Evolutionary conservation across 768 basidiomycete genomes (phyloP).

Genomic region (Leccinum uliginosum): DNA sequence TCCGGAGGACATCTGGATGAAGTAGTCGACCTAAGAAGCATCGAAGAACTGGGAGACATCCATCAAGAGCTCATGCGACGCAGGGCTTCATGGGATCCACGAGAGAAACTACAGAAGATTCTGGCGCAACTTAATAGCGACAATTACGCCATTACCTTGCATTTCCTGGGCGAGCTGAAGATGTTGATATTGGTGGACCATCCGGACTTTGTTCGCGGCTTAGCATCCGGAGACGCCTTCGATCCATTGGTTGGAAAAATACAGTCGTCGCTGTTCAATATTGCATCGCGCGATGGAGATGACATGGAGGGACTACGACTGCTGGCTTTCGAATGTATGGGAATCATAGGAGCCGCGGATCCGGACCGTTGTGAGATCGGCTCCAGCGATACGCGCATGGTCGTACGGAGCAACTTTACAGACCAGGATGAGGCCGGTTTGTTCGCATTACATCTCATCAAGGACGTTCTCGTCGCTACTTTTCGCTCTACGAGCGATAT

Average conservation of each 20-base stretch:
- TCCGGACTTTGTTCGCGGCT: slow-evolving; percentile 48
- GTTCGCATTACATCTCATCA: slow-evolving; percentile 85
- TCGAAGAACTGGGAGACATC: slow-evolving; percentile 57
- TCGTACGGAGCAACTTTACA: slow-evolving; percentile 75
- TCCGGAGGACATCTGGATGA: slow-evolving; percentile 63
- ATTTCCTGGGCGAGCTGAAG: slow-evolving; percentile 74
- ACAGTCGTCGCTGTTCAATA: slow-evolving; percentile 59
- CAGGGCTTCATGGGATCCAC: slow-evolving; percentile 49
- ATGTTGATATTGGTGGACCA: slow-evolving; percentile 51
- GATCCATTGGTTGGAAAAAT: slow-evolving; percentile 69
- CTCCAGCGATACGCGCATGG: slow-evolving; percentile 54
- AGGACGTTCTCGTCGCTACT: slow-evolving; percentile 79
- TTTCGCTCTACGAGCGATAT: slow-evolving; percentile 95
- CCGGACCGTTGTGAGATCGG: slow-evolving; percentile 84
- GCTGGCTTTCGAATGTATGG: slow-evolving; percentile 85
- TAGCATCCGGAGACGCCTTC: slow-evolving; percentile 85
- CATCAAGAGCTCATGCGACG: slow-evolving; percentile 39
- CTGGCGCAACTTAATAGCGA: slow-evolving; percentile 74
- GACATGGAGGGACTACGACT: slow-evolving; percentile 61
- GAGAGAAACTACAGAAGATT: slow-evolving; percentile 56
- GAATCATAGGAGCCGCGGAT: slow-evolving; percentile 89
- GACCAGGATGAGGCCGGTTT: slow-evolving; percentile 70
- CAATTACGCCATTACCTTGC: slow-evolving; percentile 71
- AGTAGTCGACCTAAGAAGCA: slow-evolving; percentile 69
- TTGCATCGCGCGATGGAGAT: slow-evolving; percentile 77